Evolutionary conservation across 371 early-diverging fungal species (phyloP).

Genomic region (Umbelopsis sp.): DNA sequence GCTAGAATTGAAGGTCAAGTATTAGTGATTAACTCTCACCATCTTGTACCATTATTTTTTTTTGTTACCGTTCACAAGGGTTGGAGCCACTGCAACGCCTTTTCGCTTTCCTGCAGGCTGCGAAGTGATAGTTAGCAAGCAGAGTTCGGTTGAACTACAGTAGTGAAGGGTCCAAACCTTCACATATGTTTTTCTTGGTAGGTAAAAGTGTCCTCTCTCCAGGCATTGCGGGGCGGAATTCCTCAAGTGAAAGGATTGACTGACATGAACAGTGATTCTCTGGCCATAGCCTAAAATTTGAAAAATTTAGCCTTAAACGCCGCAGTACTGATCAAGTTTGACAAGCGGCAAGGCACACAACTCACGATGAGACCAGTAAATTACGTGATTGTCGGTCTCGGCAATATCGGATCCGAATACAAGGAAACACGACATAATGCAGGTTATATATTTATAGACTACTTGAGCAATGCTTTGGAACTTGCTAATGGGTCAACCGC

Average conservation of each 20-base stretch:
- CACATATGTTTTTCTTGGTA: conserved; percentile 11
- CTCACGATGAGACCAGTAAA: conserved; percentile 40
- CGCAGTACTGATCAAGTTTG: not conserved
- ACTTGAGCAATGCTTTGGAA: conserved; percentile 54
- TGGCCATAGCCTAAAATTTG: no score
- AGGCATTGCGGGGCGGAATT: not conserved
- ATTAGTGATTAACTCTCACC: not conserved
- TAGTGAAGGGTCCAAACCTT: not conserved
- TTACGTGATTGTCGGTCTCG: conserved; percentile 52
- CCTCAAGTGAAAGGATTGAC: no score
- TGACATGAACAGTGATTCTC: no score
- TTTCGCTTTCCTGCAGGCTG: conserved; percentile 14
- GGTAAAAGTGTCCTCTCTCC: not conserved
- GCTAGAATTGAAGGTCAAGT: not conserved
- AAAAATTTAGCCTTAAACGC: not conserved
- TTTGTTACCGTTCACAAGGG: not conserved
- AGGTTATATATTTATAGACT: conserved; percentile 57
- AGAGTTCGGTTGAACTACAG: not conserved
- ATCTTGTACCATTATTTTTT: not conserved
- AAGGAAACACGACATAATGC: conserved; percentile 58
- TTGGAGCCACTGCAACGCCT: not conserved
- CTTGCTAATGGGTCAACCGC: conserved; percentile 28
- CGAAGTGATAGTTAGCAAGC: not conserved
- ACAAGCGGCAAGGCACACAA: not conserved
- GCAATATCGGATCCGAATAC: conserved; percentile 49